Evolutionary conservation across 1,284 basidiomycete genomes (phyloP).

Genomic region (Exobasidium cylindrosporum): DNA sequence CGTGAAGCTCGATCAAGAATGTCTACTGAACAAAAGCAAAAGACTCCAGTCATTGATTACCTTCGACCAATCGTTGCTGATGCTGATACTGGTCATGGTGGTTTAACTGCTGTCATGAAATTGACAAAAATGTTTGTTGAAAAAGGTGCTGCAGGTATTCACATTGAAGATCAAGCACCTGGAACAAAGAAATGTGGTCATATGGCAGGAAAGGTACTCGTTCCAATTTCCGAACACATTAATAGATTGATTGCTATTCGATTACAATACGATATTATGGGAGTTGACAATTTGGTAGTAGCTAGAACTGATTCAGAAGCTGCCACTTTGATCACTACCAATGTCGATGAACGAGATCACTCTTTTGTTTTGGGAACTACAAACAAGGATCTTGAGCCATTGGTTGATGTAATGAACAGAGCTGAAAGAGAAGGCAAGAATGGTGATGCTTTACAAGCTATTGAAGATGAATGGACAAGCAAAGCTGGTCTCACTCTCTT

Average conservation of each 20-base stretch:
- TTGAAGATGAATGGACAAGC: slow-evolving; percentile 83
- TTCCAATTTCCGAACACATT: slow-evolving; percentile 72
- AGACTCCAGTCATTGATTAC: slow-evolving; percentile 57
- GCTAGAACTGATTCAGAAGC: slow-evolving; percentile 80
- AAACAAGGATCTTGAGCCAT: slow-evolving; percentile 67
- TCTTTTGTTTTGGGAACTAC: slow-evolving; percentile 91
- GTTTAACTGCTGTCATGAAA: slow-evolving; percentile 93
- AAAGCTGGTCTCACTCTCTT: slow-evolving; percentile 77
- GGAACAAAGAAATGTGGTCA: slow-evolving; percentile 67
- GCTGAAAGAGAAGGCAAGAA: slow-evolving; percentile 77
- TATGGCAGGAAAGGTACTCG: slow-evolving; percentile 73
- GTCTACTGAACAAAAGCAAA: slow-evolving; percentile 65
- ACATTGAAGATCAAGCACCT: slow-evolving; percentile 87
- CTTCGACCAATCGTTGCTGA: slow-evolving; percentile 58
- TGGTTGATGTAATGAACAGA: slow-evolving; percentile 77
- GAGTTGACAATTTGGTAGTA: slow-evolving; percentile 71
- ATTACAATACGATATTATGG: slow-evolving; percentile 76
- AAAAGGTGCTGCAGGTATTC: slow-evolving; percentile 81
- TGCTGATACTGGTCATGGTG: slow-evolving; percentile 71
- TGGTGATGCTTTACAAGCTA: slow-evolving; percentile 74
- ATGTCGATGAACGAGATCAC: slow-evolving; percentile 95
- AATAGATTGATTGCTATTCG: slow-evolving; percentile 74
- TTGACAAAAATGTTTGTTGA: slow-evolving; percentile 88
- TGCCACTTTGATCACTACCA: slow-evolving; percentile 91
- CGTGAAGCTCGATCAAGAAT: slow-evolving; percentile 62